phyloP scores from a whole-genome alignment of 345 rosid genomes.

The Lumnitzera littorea region DNA sequence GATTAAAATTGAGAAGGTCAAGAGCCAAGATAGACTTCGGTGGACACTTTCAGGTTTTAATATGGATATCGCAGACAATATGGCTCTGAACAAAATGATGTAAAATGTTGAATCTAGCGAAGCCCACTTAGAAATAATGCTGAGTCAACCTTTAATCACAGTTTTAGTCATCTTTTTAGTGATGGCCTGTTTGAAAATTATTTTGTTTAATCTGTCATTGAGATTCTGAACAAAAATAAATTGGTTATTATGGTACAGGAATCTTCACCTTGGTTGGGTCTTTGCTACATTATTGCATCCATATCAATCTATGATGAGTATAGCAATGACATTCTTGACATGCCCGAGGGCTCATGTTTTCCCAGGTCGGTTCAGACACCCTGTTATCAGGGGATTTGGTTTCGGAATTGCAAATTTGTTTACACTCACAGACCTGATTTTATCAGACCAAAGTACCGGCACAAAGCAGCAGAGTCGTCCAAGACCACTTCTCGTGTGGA shows the following conservation, averaged over 20 bases:
- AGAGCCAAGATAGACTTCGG: too few species aligned
- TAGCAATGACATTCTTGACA: constrained; percentile 80
- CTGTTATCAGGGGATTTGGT: constrained; percentile 2
- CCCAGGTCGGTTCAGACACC: constrained; percentile 60
- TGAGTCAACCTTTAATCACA: too few species aligned
- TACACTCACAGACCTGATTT: background rate
- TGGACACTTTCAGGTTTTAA: too few species aligned
- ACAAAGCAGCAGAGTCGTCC: constrained; percentile 13
- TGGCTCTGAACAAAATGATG: too few species aligned
- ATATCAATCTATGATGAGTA: constrained; percentile 85
- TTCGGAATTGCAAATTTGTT: background rate
- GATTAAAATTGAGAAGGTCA: too few species aligned
- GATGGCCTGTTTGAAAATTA: too few species aligned
- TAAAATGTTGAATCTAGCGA: too few species aligned
- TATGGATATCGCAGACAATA: too few species aligned
- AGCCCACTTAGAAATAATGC: too few species aligned
- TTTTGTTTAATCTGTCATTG: too few species aligned
- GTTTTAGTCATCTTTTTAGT: too few species aligned
- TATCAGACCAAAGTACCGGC: constrained; percentile 55
- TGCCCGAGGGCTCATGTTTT: constrained; percentile 91
- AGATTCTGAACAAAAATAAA: too few species aligned
- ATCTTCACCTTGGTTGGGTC: constrained; percentile 81
- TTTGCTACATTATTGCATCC: constrained; percentile 66
- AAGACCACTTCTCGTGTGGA: constrained; percentile 21
- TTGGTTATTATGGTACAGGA: constrained; percentile 40